phyloP scores from a whole-genome alignment of 768 basidiomycete genomes.

The Hebeloma cylindrosporum region DNA sequence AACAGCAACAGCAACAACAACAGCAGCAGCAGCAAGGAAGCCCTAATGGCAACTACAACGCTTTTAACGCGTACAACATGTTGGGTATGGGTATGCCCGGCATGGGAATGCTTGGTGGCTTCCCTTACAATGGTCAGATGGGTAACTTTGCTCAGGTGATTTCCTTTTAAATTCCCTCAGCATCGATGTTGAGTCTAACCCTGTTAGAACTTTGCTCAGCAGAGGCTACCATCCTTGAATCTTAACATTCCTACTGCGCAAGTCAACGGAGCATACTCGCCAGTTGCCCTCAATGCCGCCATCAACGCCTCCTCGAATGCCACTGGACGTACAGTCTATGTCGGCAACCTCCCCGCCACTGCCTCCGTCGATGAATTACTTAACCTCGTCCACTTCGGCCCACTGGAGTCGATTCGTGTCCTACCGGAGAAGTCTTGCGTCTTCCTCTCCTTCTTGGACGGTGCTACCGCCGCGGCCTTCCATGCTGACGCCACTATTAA shows the following conservation, averaged over 20 bases:
- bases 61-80: constrained; percentile 73
- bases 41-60: constrained; percentile 53
- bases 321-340: constrained; percentile 91
- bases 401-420: constrained; percentile 91
- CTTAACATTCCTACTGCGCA: constrained; percentile 70
- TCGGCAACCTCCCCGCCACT: constrained; percentile 92
- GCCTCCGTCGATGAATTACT: constrained; percentile 98
- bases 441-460: constrained; percentile 97
- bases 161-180: constrained; percentile 3
- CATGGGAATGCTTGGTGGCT: constrained; percentile 70
- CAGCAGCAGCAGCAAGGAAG: constrained; percentile 41
- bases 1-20: constrained; percentile 44
- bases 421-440: constrained; percentile 97
- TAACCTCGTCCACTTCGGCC: constrained; percentile 96
- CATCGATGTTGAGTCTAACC: constrained; percentile 5
- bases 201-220: constrained; percentile 47
- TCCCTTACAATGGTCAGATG: constrained; percentile 72
- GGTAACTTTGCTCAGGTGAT: constrained; percentile 65
- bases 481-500: constrained; percentile 96
- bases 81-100: constrained; percentile 77
- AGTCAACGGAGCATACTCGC: constrained; percentile 63
- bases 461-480: constrained; percentile 91
- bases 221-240: constrained; percentile 65
- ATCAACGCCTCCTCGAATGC: constrained; percentile 64
- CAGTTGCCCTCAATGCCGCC: constrained; percentile 73